Evolutionary conservation across 805 yeast genomes (phyloP).

Genomic region (Priceomyces melissophilus): DNA sequence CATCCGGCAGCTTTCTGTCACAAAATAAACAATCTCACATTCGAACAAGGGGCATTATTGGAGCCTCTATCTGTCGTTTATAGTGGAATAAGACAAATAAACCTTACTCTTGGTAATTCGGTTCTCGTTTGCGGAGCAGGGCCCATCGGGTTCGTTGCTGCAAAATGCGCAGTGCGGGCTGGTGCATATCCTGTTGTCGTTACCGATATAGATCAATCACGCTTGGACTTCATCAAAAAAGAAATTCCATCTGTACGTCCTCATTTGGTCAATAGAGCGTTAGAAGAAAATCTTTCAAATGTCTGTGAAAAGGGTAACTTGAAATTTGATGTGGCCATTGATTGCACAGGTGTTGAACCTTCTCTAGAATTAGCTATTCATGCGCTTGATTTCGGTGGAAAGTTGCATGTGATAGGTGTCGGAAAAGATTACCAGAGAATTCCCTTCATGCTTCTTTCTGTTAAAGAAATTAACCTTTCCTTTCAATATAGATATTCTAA

Average conservation of each 20-base stretch:
- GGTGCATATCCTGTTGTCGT: conserved; percentile 21
- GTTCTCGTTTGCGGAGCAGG: conserved; percentile 25
- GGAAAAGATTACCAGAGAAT: conserved; percentile 12
- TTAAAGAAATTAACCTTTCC: conserved; percentile 16
- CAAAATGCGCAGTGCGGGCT: conserved; percentile 17
- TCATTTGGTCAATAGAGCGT: conserved; percentile 40
- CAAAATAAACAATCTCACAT: conserved; percentile 7
- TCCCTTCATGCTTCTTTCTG: conserved; percentile 16
- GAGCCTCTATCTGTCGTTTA: conserved; percentile 24
- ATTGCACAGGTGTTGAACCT: conserved; percentile 20
- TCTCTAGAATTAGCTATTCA: conserved; percentile 14
- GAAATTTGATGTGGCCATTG: conserved; percentile 29
- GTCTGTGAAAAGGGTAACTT: conserved; percentile 13
- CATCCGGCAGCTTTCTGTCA: conserved; percentile 8
- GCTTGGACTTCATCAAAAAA: conserved; percentile 18
- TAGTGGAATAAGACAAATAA: conserved; percentile 19
- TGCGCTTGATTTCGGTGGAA: conserved; percentile 17
- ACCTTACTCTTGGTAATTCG: conserved; percentile 13
- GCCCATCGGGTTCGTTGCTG: conserved; percentile 23
- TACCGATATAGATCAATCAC: conserved; percentile 20
- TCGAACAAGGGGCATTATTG: conserved; percentile 24
- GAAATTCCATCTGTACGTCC: conserved; percentile 36
- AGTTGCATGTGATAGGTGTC: conserved; percentile 7
- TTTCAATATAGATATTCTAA: conserved; percentile 19
- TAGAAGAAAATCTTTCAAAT: conserved; percentile 37